phyloP scores from a whole-genome alignment of 1,284 basidiomycete genomes.

The Leccinum solheimii region DNA sequence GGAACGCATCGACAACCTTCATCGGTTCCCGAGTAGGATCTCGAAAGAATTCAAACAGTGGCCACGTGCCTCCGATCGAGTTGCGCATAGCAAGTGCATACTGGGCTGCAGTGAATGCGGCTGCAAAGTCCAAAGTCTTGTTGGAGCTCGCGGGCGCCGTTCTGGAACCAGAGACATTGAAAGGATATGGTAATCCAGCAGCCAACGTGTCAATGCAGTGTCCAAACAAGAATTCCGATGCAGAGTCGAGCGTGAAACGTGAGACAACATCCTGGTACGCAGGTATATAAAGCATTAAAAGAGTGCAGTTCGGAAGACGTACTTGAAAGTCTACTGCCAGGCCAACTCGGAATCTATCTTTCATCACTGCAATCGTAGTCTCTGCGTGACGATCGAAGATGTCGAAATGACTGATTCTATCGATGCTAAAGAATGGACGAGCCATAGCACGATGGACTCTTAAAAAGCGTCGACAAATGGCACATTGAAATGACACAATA shows the following conservation, averaged over 20 bases:
- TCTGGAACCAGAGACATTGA: conserved; percentile 12
- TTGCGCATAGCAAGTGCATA: conserved; percentile 31
- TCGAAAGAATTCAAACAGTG: conserved; percentile 38
- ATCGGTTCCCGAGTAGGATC: conserved; percentile 38
- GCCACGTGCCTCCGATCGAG: conserved; percentile 41
- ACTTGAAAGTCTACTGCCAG: conserved; percentile 47
- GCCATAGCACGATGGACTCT: conserved; percentile 48
- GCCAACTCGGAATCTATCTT: conserved; percentile 34
- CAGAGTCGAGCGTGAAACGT: conserved; percentile 47
- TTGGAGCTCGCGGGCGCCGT: conserved; percentile 5
- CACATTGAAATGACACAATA: not conserved
- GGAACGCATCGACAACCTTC: conserved; percentile 40
- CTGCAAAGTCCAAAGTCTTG: conserved; percentile 35
- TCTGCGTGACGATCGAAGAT: conserved; percentile 47
- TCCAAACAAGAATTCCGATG: conserved; percentile 45
- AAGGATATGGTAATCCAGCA: conserved; percentile 34
- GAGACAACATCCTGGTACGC: conserved; percentile 38
- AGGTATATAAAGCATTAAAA: not conserved
- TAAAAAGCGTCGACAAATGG: not conserved
- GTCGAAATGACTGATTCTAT: conserved; percentile 48
- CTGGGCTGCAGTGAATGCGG: conserved; percentile 38
- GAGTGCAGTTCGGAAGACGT: not conserved
- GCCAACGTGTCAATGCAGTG: conserved; percentile 34
- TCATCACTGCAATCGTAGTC: conserved; percentile 36
- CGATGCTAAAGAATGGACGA: conserved; percentile 47